Conservation (phyloP, 2,329 filamentous ascomycete species). For the Ophiocordyceps camponoti-leonardi region DNA sequence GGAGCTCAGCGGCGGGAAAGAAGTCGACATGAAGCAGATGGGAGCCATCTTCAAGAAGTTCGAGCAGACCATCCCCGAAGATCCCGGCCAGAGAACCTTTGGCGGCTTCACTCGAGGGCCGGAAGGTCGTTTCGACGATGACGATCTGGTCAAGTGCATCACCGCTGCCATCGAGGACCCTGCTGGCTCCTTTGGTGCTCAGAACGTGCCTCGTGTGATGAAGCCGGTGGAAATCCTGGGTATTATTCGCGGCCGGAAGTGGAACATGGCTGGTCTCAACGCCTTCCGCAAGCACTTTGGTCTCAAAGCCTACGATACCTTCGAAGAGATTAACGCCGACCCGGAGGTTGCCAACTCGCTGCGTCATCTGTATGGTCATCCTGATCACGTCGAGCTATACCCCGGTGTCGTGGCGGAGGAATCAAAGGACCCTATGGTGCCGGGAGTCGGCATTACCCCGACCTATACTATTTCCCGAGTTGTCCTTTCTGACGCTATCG, state of each 20-base stretch:
- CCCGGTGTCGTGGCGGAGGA: conserved; percentile 63
- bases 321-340: conserved; percentile 73
- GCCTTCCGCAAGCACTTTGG: conserved; percentile 75
- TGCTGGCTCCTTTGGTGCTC: conserved; percentile 54
- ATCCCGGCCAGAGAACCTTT: conserved; percentile 55
- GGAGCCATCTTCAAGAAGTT: conserved; percentile 45
- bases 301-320: conserved; percentile 56
- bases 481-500: conserved; percentile 60
- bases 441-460: conserved; percentile 58
- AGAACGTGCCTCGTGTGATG: conserved; percentile 58
- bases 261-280: conserved; percentile 65
- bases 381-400: conserved; percentile 67
- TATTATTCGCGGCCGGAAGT: conserved; percentile 59
- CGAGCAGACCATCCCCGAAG: conserved; percentile 40
- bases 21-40: conserved; percentile 43
- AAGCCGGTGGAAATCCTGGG: conserved; percentile 64
- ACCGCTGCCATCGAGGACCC: conserved; percentile 55
- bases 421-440: conserved; percentile 55
- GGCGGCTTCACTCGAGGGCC: conserved; percentile 44
- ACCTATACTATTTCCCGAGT: conserved; percentile 64
- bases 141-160: conserved; percentile 58
- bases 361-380: conserved; percentile 55
- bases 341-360: conserved; percentile 52
- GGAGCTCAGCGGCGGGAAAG: conserved; percentile 35
- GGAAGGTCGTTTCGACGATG: conserved; percentile 54